These are phyloP conservation scores for Polychaeton citri DNA, from an alignment of 2,329 filamentous ascomycete species.

Conservation along the genomic window DNA sequence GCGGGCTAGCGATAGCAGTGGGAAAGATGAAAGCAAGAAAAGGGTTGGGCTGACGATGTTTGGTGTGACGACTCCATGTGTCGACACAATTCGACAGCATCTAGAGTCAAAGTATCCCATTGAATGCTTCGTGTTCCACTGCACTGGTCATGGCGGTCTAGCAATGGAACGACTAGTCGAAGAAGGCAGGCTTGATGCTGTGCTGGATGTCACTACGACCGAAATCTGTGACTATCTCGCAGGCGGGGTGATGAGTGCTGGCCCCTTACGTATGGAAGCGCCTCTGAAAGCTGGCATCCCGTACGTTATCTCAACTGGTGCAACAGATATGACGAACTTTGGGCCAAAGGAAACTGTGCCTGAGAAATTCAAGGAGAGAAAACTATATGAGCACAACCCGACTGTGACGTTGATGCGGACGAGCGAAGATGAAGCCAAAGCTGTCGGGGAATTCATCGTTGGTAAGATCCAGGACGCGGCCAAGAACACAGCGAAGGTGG, in stretches of 20 bases:
- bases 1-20: no score
- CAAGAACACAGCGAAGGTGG: constrained; percentile 28
- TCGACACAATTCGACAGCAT: constrained; percentile 39
- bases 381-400: constrained; percentile 52
- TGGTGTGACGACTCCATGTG: constrained; percentile 57
- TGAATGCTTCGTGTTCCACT: constrained; percentile 56
- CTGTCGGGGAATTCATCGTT: constrained; percentile 44
- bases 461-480: constrained; percentile 35
- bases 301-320: constrained; percentile 36
- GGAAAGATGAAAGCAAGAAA: constrained; percentile 22
- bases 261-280: constrained; percentile 42
- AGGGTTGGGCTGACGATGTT: constrained; percentile 59
- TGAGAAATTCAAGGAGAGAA: constrained; percentile 36
- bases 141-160: constrained; percentile 53
- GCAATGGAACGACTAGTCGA: constrained; percentile 54
- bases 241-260: constrained; percentile 51
- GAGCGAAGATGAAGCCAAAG: constrained; percentile 40
- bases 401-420: constrained; percentile 55
- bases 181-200: constrained; percentile 47
- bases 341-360: constrained; percentile 44
- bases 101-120: constrained; percentile 35
- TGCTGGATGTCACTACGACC: constrained; percentile 59
- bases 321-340: constrained; percentile 51
- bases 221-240: constrained; percentile 52
- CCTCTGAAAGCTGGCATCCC: constrained; percentile 47